Conservation (phyloP, 768 basidiomycete species). For the Tricholoma flavovirens region DNA sequence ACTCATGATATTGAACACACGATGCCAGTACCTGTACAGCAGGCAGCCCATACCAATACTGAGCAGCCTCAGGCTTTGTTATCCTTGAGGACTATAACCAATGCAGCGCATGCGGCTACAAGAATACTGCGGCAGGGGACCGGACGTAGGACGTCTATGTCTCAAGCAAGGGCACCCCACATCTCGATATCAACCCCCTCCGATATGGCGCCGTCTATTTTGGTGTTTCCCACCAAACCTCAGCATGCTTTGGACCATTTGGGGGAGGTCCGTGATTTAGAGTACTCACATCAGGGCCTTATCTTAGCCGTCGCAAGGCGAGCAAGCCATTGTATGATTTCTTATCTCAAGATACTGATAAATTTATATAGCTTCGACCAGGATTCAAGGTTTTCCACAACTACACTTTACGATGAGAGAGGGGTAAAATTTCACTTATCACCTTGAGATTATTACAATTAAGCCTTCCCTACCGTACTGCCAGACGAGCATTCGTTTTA, state of each 20-base stretch:
- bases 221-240: not conserved
- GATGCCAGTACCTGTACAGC: not conserved
- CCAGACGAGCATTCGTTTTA: not conserved
- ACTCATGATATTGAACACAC: not conserved
- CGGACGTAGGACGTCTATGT: not conserved
- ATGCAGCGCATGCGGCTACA: not conserved
- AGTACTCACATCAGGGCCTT: conserved; percentile 11
- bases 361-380: conserved; percentile 6
- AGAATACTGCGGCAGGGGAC: not conserved
- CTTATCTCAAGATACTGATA: not conserved
- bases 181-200: not conserved
- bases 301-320: conserved; percentile 10
- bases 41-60: not conserved
- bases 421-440: not conserved
- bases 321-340: not conserved
- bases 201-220: not conserved
- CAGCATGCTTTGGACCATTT: not conserved
- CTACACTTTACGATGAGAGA: not conserved
- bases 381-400: not conserved
- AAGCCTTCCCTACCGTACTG: not conserved
- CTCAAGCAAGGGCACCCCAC: not conserved
- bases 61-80: not conserved
- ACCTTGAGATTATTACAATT: not conserved
- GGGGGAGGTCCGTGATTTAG: conserved; percentile 10
- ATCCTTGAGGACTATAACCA: not conserved